phyloP scores from a whole-genome alignment of 768 basidiomycete genomes.

The Amanita exitialis region DNA sequence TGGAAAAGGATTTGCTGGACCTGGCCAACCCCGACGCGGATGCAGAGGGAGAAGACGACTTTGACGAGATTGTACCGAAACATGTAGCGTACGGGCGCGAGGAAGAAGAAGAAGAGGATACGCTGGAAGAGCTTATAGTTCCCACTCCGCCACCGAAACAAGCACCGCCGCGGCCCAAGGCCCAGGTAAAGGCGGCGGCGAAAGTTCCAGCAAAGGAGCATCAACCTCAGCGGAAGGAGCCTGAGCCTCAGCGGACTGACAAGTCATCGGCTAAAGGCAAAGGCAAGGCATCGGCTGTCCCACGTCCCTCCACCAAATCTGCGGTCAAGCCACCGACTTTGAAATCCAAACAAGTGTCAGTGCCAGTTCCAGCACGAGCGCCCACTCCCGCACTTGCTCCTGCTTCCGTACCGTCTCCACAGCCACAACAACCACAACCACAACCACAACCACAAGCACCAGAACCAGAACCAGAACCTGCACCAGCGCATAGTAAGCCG shows the following conservation, averaged over 20 bases:
- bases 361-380: constrained; percentile 1
- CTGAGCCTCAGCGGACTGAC: constrained; percentile 20
- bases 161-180: constrained; percentile 14
- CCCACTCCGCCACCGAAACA: constrained; percentile 20
- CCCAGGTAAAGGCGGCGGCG: not conserved
- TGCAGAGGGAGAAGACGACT: constrained; percentile 29
- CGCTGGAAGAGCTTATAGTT: constrained; percentile 17
- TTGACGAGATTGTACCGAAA: constrained; percentile 28
- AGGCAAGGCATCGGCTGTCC: constrained; percentile 15
- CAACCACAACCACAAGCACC: not conserved
- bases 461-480: constrained; percentile 9
- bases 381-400: not conserved
- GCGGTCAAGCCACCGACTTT: constrained; percentile 7
- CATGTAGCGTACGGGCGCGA: constrained; percentile 13
- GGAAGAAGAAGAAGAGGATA: constrained; percentile 28
- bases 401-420: not conserved
- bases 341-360: not conserved
- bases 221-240: constrained; percentile 14
- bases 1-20: constrained; percentile 18
- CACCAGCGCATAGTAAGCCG: constrained; percentile 3
- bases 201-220: constrained; percentile 5
- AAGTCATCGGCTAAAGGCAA: constrained; percentile 15
- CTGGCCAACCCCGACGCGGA: constrained; percentile 13
- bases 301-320: constrained; percentile 11
- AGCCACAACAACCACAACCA: constrained; percentile 5